Evolutionary conservation across 1,139 yeast species (phyloP), one percentile per base, ranked within the genome.

Genomic region (Kodamaea suecica): DNA sequence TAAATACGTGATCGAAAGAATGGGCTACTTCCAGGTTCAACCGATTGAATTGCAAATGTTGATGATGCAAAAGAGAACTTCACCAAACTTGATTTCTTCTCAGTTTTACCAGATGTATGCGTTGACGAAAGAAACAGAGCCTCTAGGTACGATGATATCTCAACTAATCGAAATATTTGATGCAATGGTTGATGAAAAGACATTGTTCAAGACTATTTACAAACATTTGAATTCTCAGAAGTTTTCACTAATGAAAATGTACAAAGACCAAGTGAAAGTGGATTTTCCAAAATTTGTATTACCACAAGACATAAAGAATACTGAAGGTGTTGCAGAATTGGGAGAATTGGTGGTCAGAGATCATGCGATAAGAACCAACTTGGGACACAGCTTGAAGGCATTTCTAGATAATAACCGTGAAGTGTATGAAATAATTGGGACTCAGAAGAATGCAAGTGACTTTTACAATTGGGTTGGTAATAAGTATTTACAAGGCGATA

Each of bases 81-180:
- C 31, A 9, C 45, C 36, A 13, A 41, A 30, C 23, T 37, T 51
- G 28, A 24, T 44, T 9, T 34, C 35, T 23, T 27, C 43, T 5
- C 58, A 54, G 31, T 55, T 57, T 30, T 44, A 51, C 3, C 61
- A 53, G 34, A 53, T 52, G 38, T 40, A 54, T 30, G 39, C 52
- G 0, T 34, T 45, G 9, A 19, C 49, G 4, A 23, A 23, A 5
- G 36, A 49, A 9, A 34, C 36, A 3, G 31, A 29, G 3, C 25
- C 55, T 53, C 34, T 44, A 12, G 17, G 38, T 4, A 30, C 25
- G 8, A 36, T 44, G 27, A 40, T 48, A 2, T 19, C 32, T 9
- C 37, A 29, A 9, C 35, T 55, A 25, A 26, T 36, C 2, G 39
- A 40, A 11, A 36, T 52, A 4, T 38, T 54, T 14, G 48, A 49